Base-by-base conservation (phyloP, 1,284 basidiomycete genomes). In the Trametes hirsuta region DNA sequence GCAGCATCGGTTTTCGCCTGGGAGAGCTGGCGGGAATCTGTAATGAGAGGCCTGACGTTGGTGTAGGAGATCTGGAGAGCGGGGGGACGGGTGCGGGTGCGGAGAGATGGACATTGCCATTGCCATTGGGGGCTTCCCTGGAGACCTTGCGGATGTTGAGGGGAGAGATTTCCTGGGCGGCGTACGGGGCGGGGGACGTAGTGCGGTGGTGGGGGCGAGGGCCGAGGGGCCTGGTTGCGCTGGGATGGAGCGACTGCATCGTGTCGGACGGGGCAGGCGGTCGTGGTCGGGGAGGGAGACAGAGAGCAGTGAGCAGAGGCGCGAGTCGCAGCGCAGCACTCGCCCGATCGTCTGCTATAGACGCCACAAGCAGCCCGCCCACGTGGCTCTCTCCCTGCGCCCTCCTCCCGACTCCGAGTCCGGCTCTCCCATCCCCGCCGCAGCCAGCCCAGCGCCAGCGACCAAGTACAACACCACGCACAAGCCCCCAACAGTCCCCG, bases 171-270 rank as follows among this genome's bases (percentile, higher is more conserved):
- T 75, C 75, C 46, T 76, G 68, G 63, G 76, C 61, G 50, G 64
- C 45, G 63, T 65, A 66, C 35, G 79, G 74, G 36, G 79, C 71
- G 8, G 76, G 83, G 14, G 84, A 85, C n/a, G 80, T 73, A 0
- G 83, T 71, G 53, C 81, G 79, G 55, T 70, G 75, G 42, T 76
- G 69, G 15, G 68, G 77, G 42, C 86, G 82, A 40, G 86, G 87
- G n/a, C 87, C 86, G 50, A 79, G 72, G n/a, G 86, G 86, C 47
- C 84, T 81, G 11, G 65, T 65, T 10, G 70, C 74, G 42, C 66
- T 73, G 69, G 68, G 71, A 62, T 73, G 74, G 54, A 71, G 64
- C 53, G 71, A 61, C 55, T 77, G 75, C 76, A 77, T 77, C 65
- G 74, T 56, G 60, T 53, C 41, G 39, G 61, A 64, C 69, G 71